Evolutionary conservation across 2,329 filamentous ascomycete genomes (phyloP), one percentile per base, ranked within the genome.

Genomic region (Pseudopithomyces chartarum): DNA sequence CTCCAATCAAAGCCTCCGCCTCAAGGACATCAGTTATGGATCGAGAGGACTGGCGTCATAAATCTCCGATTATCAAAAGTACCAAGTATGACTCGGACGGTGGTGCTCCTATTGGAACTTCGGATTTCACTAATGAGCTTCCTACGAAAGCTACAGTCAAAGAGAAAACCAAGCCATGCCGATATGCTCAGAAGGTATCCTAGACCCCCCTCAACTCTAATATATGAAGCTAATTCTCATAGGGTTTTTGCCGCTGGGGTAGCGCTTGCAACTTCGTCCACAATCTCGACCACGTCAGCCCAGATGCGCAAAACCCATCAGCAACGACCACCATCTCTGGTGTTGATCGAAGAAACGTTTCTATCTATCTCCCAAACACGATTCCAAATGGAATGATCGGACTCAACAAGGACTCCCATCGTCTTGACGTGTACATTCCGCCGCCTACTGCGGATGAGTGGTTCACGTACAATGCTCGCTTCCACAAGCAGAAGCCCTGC

Each of bases 401-500:
- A 1, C 60, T 84, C 43, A 84, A 84, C 67, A 78, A 74, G 45
- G 62, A 76, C 11, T 73, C 73, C 1, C 74, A 83, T 13, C 81
- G 83, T 5, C 66, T 85, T 13, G 83, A 85, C 61, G 60, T 70
- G 0, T 77, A 77, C 61, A 69, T 77, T 32, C 69, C 73, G 8
- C 60, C 68, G 0, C 78, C 80, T 0, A 63, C 75, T 0, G 33
- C 60, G 13, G 71, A 77, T 15, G 77, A 78, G 26, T 75, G 76
- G 63, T 64, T 72, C 1, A 59, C 61, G 8, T 84, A 81, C 63
- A 73, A 75, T 19, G n/a, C 50, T 2, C 65, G 63, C 26, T 69
- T 68, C 52, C 55, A 58, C 2, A 62, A 69, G 2, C 68, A 72
- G 17, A 83, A 82, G 61, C 74, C 81, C 0, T 85, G 82, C 67